Base-by-base conservation (phyloP, 2,329 filamentous ascomycete species). In the Akanthomyces uredinophilus region DNA sequence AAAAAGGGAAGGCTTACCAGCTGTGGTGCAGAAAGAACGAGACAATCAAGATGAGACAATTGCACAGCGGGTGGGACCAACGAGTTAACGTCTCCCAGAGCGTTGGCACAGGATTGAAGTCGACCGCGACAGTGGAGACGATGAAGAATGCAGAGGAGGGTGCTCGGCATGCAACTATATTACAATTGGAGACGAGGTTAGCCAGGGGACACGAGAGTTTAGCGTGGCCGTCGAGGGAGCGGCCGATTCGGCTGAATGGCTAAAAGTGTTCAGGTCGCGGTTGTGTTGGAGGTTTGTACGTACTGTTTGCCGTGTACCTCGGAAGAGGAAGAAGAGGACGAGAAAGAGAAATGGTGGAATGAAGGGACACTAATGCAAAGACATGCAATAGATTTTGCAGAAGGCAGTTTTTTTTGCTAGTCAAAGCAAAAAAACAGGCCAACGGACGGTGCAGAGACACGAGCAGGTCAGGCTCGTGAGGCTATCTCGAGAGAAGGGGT, bases 31-130 rank as follows among this genome's bases (percentile, higher is more conserved):
- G 68, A 70, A 68, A 68, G 70, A 70, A 66, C 74, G 73, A 75
- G 76, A 73, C 73, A 74, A 75, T 73, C 73, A 73, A 78, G 74
- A 77, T 79, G 77, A 78, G 74, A 77, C 72, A 79, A 77, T 66
- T 79, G 78, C 77, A 77, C 72, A 74, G 72, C 71, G 72, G 71
- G 78, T 79, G 79, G 83, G 80, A 85, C 80, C 78, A 81, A 83
- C 83, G 83, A 86, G 81, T 77, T 82, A 86, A 86, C 82, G 83
- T 84, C 81, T 86, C 83, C 83, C 80, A 83, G 80, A 71, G 71
- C 74, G 71, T 72, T 76, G 76, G 73, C 74, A 77, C 73, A 77
- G 72, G 70, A 71, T 71, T 70, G 68, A 70, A 73, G 68, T 71
- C 72, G 74, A 78, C 74, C 77, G 77, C 74, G 73, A 75, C 73